Percentiles rank a stretch among this genome's conserved stretches.
These are phyloP conservation scores for Fusarium sp. DNA, from an alignment of 2,329 filamentous ascomycete genomes.

Conservation along the genomic window DNA sequence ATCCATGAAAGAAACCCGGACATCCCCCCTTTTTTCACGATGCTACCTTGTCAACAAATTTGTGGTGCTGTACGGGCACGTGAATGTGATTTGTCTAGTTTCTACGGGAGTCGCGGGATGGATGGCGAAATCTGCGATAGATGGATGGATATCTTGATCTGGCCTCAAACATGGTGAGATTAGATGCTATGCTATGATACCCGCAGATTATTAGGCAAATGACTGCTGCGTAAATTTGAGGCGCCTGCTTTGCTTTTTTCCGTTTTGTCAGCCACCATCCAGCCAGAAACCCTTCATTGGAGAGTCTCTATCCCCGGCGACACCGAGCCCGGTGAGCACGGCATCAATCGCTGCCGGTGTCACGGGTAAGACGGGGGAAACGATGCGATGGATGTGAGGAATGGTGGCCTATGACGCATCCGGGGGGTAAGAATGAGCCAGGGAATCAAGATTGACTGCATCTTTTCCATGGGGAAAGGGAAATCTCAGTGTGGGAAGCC, in stretches of 20 bases:
- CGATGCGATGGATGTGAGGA: not conserved
- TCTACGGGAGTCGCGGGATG: constrained; percentile 7
- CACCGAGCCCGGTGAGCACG: not conserved
- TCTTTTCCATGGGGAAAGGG: not conserved
- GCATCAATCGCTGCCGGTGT: not conserved
- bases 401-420: not conserved
- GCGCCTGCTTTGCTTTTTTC: constrained; percentile 6
- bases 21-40: not conserved
- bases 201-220: not conserved
- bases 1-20: not conserved
- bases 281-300: not conserved
- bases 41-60: not conserved
- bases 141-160: not conserved
- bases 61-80: not conserved
- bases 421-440: not conserved
- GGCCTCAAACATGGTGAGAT: not conserved
- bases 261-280: constrained; percentile 21
- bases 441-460: not conserved
- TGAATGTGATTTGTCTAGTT: not conserved
- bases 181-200: not conserved
- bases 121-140: not conserved
- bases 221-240: not conserved
- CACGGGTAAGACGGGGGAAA: constrained; percentile 1
- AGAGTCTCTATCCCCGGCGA: not conserved
- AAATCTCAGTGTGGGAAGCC: not conserved